These are phyloP conservation scores for Suillus americanus DNA, from an alignment of 768 basidiomycete species.

Conservation along the genomic window DNA sequence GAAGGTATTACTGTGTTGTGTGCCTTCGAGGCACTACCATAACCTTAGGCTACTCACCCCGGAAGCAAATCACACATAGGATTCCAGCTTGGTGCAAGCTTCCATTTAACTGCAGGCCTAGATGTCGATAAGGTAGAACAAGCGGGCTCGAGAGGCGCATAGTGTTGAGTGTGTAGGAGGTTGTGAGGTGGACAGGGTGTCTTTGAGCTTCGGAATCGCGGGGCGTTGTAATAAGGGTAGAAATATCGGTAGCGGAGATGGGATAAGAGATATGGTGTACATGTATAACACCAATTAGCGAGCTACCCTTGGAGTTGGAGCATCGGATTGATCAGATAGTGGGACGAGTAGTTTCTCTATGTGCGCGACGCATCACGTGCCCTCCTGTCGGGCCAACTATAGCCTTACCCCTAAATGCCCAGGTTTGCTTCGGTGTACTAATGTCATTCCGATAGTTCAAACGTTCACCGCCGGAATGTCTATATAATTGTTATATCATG, in stretches of 20 bases:
- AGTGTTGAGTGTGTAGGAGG: not conserved
- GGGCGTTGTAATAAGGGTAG: not conserved
- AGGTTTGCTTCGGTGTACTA: not conserved
- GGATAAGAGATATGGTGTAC: not conserved
- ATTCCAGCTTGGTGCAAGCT: not conserved
- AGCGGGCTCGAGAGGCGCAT: not conserved
- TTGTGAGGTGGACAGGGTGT: not conserved
- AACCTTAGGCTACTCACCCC: not conserved
- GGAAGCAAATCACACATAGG: not conserved
- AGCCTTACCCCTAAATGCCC: not conserved
- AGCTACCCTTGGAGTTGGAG: not conserved
- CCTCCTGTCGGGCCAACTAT: not conserved
- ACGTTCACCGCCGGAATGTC: no score
- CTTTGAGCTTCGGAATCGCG: not conserved
- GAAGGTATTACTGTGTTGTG: not conserved
- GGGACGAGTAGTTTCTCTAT: not conserved
- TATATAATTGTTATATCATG: no score
- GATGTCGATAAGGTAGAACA: not conserved
- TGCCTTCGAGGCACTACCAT: not conserved
- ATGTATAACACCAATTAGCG: not conserved
- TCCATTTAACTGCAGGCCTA: not conserved
- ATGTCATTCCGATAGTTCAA: no score
- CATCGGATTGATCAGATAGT: not conserved
- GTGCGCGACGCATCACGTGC: not conserved
- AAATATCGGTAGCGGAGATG: not conserved